Evolutionary conservation across 2,329 filamentous ascomycete genomes (phyloP), one percentile per base, ranked within the genome.

Genomic region (Paecilomyces sp.): DNA sequence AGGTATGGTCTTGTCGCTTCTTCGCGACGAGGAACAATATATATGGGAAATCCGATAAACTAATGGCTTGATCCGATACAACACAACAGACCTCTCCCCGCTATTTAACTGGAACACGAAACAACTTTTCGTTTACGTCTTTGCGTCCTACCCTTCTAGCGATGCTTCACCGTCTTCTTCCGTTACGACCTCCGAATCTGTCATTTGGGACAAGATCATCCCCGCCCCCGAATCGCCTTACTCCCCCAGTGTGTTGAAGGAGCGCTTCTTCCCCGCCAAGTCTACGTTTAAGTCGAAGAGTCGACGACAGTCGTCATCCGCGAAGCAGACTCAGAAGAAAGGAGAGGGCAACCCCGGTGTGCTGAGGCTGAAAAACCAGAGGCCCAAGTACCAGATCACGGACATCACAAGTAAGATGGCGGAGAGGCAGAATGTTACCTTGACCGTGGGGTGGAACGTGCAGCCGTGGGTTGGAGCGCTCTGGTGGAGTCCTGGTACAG

Each of bases 41-140:
- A 33, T 33, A 3, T 11, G 8, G 8, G 7, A 11, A 2, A 33
- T 3, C 5, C 9, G 11, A 9, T 2, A 11, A 51, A n/a, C 31
- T 41, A 36, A 56, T 28, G 15, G 13, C 13, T 24, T 55, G 50
- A 28, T 47, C 12, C 30, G n/a, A 36, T 7, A 22, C 28, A 24
- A 34, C 22, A 4, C 12, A 13, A 41, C 8, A 82, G 93, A 99
- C 78, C 85, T 99, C 62, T 89, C 87, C 62, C 88, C 88, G 52
- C 90, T 99, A 68, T 97, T 97, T 84, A 96, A 90, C 71, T 99
- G 93, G 94, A 99, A 99, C 82, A 99, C 95, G 22, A 99, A 99
- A 77, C 91, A 97, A 78, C 80, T 99, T 70, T 99, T 97, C 78
- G 87, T 97, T 74, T 99, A 96, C 80, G 87, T 99, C 61, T 93